Conservation (phyloP, 768 basidiomycete species). For the Leccinum subgranulosum region DNA sequence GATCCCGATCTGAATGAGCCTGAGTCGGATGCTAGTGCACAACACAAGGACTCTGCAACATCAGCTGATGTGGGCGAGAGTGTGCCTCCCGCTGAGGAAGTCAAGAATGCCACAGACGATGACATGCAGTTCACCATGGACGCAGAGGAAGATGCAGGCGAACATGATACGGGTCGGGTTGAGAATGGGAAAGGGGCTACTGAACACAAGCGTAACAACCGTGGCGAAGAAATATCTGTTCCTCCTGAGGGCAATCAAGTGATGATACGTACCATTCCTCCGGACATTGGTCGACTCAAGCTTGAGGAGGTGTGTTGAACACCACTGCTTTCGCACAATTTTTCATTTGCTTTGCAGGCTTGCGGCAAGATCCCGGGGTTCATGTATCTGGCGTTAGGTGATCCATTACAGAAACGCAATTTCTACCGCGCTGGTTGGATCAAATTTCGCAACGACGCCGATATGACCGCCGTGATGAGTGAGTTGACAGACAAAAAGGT, state of each 20-base stretch:
- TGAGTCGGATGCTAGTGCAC: slow-evolving; percentile 49
- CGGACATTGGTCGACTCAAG: slow-evolving; percentile 85
- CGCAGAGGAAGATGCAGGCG: slow-evolving; percentile 65
- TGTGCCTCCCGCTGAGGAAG: slow-evolving; percentile 44
- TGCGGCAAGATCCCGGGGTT: slow-evolving; percentile 77
- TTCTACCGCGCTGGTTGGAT: slow-evolving; percentile 97
- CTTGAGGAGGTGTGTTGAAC: slow-evolving; percentile 72
- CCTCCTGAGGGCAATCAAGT: slow-evolving; percentile 83
- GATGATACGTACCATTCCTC: slow-evolving; percentile 93
- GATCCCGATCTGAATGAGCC: slow-evolving; percentile 72
- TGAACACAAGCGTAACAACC: slow-evolving; percentile 49
- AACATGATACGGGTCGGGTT: slow-evolving; percentile 51
- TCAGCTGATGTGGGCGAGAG: slow-evolving; percentile 37
- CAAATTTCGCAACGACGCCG: slow-evolving; percentile 78
- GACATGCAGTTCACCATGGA: slow-evolving; percentile 76
- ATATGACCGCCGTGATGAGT: slow-evolving; percentile 69
- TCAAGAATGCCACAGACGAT: slow-evolving; percentile 56
- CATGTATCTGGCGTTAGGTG: slow-evolving; percentile 85
- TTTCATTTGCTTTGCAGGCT: slow-evolving; percentile 45
- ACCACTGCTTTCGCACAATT: slow-evolving; percentile 1
- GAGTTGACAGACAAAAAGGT: slow-evolving; percentile 88
- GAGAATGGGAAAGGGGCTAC: slow-evolving; percentile 56
- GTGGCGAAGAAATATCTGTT: slow-evolving; percentile 69
- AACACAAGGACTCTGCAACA: slow-evolving; percentile 48
- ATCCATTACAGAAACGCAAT: slow-evolving; percentile 88